Evolutionary conservation across 306 rosid genomes (phyloP).

Genomic region (Pyrus communis): DNA sequence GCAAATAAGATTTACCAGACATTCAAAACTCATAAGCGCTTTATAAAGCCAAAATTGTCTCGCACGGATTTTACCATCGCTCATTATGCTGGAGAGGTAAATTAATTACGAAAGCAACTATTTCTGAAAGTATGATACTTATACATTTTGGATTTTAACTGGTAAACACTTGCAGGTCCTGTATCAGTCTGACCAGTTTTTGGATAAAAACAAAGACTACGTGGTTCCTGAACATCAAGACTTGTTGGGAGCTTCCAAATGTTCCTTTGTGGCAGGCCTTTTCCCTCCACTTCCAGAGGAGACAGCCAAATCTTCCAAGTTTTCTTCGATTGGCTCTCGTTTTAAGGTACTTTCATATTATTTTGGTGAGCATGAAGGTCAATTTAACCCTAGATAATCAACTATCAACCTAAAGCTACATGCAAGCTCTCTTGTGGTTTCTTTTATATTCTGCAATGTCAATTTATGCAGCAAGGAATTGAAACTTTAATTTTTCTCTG

Average conservation of each 20-base stretch:
- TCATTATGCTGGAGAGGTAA: constrained; percentile 99
- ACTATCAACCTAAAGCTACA: neutral
- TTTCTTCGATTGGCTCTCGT: constrained; percentile 95
- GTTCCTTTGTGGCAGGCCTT: constrained; percentile 92
- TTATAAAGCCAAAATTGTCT: constrained; percentile 92
- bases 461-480: constrained; percentile 23
- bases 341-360: constrained; percentile 58
- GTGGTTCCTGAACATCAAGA: constrained; percentile 98
- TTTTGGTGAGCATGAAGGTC: constrained; percentile 1
- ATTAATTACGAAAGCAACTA: constrained; percentile 7
- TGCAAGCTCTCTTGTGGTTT: constrained; percentile 13
- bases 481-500: constrained; percentile 14
- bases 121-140: constrained; percentile 15
- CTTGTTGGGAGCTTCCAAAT: constrained; percentile 75
- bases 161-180: constrained; percentile 56
- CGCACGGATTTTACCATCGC: constrained; percentile 81
- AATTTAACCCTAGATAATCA: neutral
- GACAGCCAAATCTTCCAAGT: constrained; percentile 84
- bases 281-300: constrained; percentile 95
- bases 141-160: constrained; percentile 16
- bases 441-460: constrained; percentile 18
- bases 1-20: constrained; percentile 98
- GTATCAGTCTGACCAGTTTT: constrained; percentile 87
- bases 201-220: constrained; percentile 99
- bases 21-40: constrained; percentile 85